phyloP scores from a whole-genome alignment of 2,329 filamentous ascomycete species.

The Apiospora saccharicola region DNA sequence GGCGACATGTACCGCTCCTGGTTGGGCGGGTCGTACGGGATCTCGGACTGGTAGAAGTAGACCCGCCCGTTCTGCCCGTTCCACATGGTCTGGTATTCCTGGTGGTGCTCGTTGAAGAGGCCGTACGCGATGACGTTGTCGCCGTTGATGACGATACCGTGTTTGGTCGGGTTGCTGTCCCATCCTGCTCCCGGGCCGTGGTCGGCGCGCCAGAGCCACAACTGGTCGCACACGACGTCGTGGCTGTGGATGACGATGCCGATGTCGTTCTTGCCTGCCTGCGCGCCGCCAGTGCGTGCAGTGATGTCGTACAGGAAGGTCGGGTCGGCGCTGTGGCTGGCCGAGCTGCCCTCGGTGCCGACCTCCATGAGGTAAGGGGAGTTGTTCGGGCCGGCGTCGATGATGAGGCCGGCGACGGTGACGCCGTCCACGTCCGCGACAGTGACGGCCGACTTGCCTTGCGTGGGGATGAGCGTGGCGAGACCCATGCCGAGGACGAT shows the following conservation, averaged over 20 bases:
- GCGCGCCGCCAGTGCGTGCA: conserved; percentile 40
- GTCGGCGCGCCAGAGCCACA: conserved; percentile 46
- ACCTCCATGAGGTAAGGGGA: conserved; percentile 41
- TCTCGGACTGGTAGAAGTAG: conserved; percentile 46
- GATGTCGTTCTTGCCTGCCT: conserved; percentile 37
- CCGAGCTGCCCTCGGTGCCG: conserved; percentile 33
- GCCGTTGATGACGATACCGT: conserved; percentile 43
- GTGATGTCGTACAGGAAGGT: conserved; percentile 44
- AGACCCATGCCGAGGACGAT: conserved; percentile 42
- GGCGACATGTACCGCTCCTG: conserved; percentile 40
- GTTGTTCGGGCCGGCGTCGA: conserved; percentile 39
- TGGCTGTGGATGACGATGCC: conserved; percentile 42
- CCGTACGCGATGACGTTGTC: conserved; percentile 42
- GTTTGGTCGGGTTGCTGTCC: conserved; percentile 41
- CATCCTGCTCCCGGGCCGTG: conserved; percentile 41
- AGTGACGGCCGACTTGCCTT: conserved; percentile 36
- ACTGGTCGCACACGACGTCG: conserved; percentile 42
- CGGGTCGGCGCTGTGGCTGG: conserved; percentile 38
- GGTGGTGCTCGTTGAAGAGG: conserved; percentile 45
- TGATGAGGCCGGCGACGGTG: conserved; percentile 42
- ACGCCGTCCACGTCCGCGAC: conserved; percentile 43
- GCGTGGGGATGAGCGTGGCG: conserved; percentile 40
- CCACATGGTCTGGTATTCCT: conserved; percentile 45
- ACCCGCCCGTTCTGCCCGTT: conserved; percentile 40
- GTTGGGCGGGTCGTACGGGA: conserved; percentile 43